Conservation (phyloP, 306 rosid species). For the Castanea mollissima region DNA sequence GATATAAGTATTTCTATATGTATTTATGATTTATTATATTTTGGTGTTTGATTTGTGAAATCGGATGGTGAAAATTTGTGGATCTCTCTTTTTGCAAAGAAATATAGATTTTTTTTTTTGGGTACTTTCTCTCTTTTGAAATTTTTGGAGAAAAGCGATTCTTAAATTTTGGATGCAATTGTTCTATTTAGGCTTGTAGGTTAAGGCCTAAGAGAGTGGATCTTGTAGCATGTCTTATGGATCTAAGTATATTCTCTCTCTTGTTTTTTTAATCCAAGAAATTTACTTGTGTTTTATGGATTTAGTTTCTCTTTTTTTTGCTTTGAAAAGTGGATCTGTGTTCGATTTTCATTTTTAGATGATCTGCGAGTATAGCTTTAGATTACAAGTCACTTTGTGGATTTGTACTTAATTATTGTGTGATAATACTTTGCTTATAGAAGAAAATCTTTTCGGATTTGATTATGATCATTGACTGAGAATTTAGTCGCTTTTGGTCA, state of each 20-base stretch:
- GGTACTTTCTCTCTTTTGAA: not conserved
- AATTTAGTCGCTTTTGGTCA: not conserved
- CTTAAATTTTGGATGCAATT: not conserved
- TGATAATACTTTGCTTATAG: not conserved
- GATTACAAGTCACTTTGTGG: not conserved
- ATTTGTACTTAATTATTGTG: not conserved
- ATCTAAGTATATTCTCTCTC: not conserved
- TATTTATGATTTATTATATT: not conserved
- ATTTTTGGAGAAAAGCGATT: not conserved
- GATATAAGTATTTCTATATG: too few relatives aligned
- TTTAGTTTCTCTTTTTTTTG: not conserved
- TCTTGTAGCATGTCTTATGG: not conserved
- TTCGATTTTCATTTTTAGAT: not conserved
- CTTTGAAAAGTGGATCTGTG: not conserved
- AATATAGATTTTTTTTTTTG: not conserved
- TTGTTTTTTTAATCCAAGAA: not conserved
- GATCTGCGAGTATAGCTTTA: not conserved
- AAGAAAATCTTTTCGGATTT: too few relatives aligned
- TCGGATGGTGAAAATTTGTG: not conserved
- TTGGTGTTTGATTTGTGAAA: not conserved
- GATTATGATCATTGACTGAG: not conserved
- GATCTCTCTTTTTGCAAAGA: not conserved
- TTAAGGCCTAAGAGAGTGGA: not conserved
- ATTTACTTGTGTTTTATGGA: not conserved
- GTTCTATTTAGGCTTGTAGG: not conserved